A percentile compares a stretch with the other conserved stretches of the same genome.
phyloP scores from a whole-genome alignment of 2,329 filamentous ascomycete genomes.

The Exophiala lecanii-corni region DNA sequence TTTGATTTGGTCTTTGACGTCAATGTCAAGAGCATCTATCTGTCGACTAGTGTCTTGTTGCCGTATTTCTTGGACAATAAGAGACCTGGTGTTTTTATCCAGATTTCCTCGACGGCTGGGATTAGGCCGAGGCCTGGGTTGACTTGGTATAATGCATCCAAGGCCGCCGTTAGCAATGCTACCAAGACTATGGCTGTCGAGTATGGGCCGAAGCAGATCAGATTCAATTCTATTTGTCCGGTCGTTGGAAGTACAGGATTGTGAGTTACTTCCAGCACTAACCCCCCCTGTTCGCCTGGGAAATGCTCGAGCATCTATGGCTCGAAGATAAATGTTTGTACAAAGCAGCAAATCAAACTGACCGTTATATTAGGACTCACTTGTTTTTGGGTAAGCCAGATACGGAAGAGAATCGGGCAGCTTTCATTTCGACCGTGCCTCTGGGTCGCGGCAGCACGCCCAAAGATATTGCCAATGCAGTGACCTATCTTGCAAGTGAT shows the following conservation, averaged over 20 bases:
- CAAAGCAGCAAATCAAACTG: neutral
- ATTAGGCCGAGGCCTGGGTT: constrained; percentile 22
- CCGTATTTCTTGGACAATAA: constrained; percentile 23
- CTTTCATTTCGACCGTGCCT: constrained; percentile 41
- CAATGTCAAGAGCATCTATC: constrained; percentile 32
- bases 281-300: too few relatives aligned
- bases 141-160: constrained; percentile 52
- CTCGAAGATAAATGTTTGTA: neutral
- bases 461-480: constrained; percentile 66
- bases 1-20: constrained; percentile 47
- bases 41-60: constrained; percentile 21
- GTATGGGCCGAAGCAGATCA: constrained; percentile 66
- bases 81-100: constrained; percentile 19
- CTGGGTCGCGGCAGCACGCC: constrained; percentile 40
- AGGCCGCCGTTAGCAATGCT: constrained; percentile 60
- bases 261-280: too few relatives aligned
- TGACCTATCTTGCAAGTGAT: constrained; percentile 65
- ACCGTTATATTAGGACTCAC: constrained; percentile 30
- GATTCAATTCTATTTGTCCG: constrained; percentile 68
- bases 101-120: constrained; percentile 22
- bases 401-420: constrained; percentile 41
- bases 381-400: constrained; percentile 40
- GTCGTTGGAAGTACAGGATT: constrained; percentile 61
- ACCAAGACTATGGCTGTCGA: constrained; percentile 67
- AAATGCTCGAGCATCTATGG: neutral